Conservation (phyloP, 306 rosid genomes). For the Glycine soja region DNA sequence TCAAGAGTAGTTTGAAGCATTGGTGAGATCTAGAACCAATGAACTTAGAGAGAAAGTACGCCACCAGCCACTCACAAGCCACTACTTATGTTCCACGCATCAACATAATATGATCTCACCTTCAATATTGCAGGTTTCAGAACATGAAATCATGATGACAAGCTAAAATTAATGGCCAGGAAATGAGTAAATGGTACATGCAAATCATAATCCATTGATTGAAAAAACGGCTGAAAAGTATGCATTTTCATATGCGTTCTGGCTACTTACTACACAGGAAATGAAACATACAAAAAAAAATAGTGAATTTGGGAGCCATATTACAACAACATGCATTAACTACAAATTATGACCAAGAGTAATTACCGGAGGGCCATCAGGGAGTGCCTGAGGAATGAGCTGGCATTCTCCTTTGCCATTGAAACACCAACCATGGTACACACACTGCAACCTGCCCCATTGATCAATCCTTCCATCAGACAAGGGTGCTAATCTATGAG, state of each 20-base stretch:
- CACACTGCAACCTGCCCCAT: conserved; percentile 95
- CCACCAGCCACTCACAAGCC: not conserved
- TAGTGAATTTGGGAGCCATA: conserved; percentile 13
- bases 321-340: not conserved
- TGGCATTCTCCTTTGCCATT: conserved; percentile 88
- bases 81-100: not conserved
- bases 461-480: conserved; percentile 96
- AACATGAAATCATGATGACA: not conserved
- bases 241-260: not conserved
- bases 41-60: not conserved
- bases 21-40: not conserved
- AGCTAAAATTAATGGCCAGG: conserved; percentile 14
- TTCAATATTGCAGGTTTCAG: not conserved
- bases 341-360: not conserved
- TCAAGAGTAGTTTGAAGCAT: not conserved
- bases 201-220: conserved; percentile 10
- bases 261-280: not conserved
- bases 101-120: not conserved
- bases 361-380: conserved; percentile 82
- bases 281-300: not conserved
- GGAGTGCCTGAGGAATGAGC: conserved; percentile 88
- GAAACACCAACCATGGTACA: conserved; percentile 97
- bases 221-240: not conserved
- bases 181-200: not conserved
- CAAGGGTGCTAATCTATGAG: conserved; percentile 92